Conservation (phyloP, 768 basidiomycete genomes). For the Trametes villosa region DNA sequence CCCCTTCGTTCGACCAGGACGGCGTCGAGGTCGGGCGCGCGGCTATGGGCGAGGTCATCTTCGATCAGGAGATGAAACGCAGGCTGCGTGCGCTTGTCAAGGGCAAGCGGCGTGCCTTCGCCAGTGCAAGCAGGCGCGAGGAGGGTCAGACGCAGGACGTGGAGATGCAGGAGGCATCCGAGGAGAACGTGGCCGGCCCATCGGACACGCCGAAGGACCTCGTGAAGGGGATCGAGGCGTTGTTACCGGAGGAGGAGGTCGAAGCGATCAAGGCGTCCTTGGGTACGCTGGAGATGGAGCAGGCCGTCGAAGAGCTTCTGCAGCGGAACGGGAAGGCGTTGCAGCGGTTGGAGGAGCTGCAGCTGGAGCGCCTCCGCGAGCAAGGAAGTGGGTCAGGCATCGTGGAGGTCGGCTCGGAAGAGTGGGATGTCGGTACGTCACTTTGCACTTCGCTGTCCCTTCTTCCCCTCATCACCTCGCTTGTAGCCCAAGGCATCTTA, state of each 20-base stretch:
- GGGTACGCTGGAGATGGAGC: slow-evolving; percentile 65
- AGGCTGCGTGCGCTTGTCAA: slow-evolving; percentile 33
- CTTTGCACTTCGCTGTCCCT: slow-evolving; percentile 10
- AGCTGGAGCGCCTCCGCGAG: slow-evolving; percentile 55
- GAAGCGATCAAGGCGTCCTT: slow-evolving; percentile 62
- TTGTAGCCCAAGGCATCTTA: slow-evolving; percentile 69
- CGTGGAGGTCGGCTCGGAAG: slow-evolving; percentile 73
- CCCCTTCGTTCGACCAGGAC: slow-evolving; percentile 78
- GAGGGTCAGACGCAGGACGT: slow-evolving; percentile 12
- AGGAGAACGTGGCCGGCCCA: slow-evolving; percentile 14
- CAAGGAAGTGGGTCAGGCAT: slow-evolving; percentile 47
- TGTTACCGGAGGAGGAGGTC: slow-evolving; percentile 62
- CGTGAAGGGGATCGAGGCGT: slow-evolving; percentile 50
- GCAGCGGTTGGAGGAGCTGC: slow-evolving; percentile 65
- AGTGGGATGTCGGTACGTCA: slow-evolving; percentile 78
- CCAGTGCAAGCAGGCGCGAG: neutral
- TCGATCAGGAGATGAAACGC: slow-evolving; percentile 50
- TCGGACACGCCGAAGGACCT: slow-evolving; percentile 36
- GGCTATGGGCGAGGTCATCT: slow-evolving; percentile 63
- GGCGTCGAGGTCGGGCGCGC: slow-evolving; percentile 69
- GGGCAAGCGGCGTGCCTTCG: slow-evolving; percentile 33
- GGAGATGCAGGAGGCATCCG: slow-evolving; percentile 21
- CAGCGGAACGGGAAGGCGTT: slow-evolving; percentile 68
- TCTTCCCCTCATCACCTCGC: neutral
- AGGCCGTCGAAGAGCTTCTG: slow-evolving; percentile 69